A percentile compares a stretch with the other conserved stretches of the same genome.
Evolutionary conservation across 257 asterid species (phyloP).

Genomic region (Handroanthus guayacan): DNA sequence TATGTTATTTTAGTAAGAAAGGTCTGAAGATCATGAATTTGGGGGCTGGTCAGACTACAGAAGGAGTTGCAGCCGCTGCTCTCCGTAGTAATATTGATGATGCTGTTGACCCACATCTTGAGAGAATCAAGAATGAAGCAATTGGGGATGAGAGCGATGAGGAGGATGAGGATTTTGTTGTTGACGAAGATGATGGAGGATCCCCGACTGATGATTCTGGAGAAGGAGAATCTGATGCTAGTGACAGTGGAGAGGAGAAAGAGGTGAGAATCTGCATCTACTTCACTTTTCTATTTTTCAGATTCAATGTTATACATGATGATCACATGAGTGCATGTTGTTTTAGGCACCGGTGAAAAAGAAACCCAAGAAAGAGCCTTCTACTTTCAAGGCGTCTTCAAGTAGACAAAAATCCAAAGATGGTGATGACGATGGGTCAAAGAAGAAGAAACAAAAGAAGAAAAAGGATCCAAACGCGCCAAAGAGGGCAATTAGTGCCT

Average conservation of each 20-base stretch:
- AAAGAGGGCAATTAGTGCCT: slow-evolving; percentile 81
- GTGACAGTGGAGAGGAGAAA: slow-evolving; percentile 64
- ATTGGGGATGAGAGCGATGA: slow-evolving; percentile 81
- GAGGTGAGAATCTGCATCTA: slow-evolving; percentile 50
- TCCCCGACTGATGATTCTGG: slow-evolving; percentile 98
- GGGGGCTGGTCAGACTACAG: slow-evolving; percentile 51
- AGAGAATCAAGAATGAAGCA: slow-evolving; percentile 78
- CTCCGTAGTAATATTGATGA: slow-evolving; percentile 68
- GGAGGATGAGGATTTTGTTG: slow-evolving; percentile 93
- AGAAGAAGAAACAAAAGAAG: slow-evolving; percentile 84
- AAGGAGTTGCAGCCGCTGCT: slow-evolving; percentile 76
- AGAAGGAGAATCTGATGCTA: slow-evolving; percentile 78
- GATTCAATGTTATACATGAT: slow-evolving; percentile 18
- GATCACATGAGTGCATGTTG: slow-evolving; percentile 37
- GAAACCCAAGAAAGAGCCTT: slow-evolving; percentile 65
- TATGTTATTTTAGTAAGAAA: slow-evolving; percentile 62
- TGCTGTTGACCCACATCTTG: slow-evolving; percentile 89
- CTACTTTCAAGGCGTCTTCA: slow-evolving; percentile 62
- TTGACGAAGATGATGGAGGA: slow-evolving; percentile 81
- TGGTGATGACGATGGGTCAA: slow-evolving; percentile 64
- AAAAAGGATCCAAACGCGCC: slow-evolving; percentile 98
- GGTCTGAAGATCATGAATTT: slow-evolving; percentile 83
- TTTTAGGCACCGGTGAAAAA: slow-evolving; percentile 63
- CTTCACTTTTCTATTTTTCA: slow-evolving; percentile 6
- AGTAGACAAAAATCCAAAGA: slow-evolving; percentile 74